Evolutionary conservation across 2,329 filamentous ascomycete species (phyloP).

Genomic region (Ophiocordyceps unilateralis): DNA sequence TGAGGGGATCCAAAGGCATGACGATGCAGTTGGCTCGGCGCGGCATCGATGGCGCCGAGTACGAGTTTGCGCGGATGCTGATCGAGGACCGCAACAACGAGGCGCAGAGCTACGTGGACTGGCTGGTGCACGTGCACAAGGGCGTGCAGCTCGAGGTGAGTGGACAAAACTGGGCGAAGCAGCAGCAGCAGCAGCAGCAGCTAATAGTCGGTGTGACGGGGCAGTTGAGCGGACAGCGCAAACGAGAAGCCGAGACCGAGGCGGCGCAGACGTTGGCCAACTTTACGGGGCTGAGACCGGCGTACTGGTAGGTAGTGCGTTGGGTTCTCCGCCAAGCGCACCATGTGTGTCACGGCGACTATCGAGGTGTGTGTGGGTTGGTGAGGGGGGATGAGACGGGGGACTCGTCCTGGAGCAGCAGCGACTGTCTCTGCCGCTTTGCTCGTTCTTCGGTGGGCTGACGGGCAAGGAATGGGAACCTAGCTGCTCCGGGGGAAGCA

Average conservation of each 20-base stretch:
- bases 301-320: constrained; percentile 29
- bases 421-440: too few relatives aligned
- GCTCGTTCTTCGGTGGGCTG: too few relatives aligned
- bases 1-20: constrained; percentile 72
- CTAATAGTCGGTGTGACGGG: constrained; percentile 5
- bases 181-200: background rate
- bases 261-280: constrained; percentile 28
- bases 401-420: too few relatives aligned
- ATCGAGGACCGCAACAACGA: constrained; percentile 96
- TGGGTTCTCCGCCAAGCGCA: background rate
- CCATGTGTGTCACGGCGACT: background rate
- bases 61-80: constrained; percentile 81
- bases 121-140: constrained; percentile 89
- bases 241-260: constrained; percentile 43
- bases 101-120: constrained; percentile 95
- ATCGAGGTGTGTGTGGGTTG: background rate
- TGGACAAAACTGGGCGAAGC: background rate
- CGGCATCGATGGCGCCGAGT: constrained; percentile 86
- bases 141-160: constrained; percentile 77
- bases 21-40: constrained; percentile 84
- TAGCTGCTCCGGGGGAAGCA: too few relatives aligned
- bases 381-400: too few relatives aligned
- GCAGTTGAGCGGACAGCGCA: constrained; percentile 51
- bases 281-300: constrained; percentile 40
- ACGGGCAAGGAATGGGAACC: too few relatives aligned